A percentile compares a stretch with the other conserved stretches of the same genome.
These are phyloP conservation scores for Metarhizium album DNA, from an alignment of 2,329 filamentous ascomycete species.

Conservation along the genomic window DNA sequence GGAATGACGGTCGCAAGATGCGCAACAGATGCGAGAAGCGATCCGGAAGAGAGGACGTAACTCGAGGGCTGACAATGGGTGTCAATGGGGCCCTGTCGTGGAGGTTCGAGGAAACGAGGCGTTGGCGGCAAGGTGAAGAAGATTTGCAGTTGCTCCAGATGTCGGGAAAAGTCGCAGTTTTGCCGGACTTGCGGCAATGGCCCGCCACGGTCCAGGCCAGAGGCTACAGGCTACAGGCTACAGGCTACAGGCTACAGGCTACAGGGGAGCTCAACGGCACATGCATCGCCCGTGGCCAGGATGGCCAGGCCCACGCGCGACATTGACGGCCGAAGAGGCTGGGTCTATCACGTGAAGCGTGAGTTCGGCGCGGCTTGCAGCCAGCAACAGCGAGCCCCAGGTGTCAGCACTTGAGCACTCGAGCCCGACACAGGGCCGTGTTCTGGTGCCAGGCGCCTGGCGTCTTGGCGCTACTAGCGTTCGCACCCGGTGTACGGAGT, in stretches of 20 bases:
- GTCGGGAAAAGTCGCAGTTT: constrained; percentile 40
- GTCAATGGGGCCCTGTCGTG: constrained; percentile 33
- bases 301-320: too few species aligned
- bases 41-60: constrained; percentile 24
- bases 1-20: constrained; percentile 30
- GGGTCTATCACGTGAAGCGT: not conserved
- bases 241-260: too few species aligned
- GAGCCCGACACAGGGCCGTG: too few species aligned
- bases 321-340: not conserved
- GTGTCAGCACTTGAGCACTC: too few species aligned
- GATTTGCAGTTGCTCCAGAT: constrained; percentile 30
- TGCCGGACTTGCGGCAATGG: constrained; percentile 17
- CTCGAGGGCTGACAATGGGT: constrained; percentile 27
- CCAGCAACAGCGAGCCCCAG: too few species aligned
- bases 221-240: too few species aligned
- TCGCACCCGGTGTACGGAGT: too few species aligned
- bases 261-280: constrained; percentile 3
- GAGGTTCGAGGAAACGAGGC: constrained; percentile 28
- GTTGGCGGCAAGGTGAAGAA: constrained; percentile 27
- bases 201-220: constrained; percentile 1
- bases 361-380: too few species aligned
- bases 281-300: too few species aligned
- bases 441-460: too few species aligned
- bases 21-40: constrained; percentile 27
- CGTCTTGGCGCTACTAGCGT: too few species aligned